Evolutionary conservation across 2,329 filamentous ascomycete genomes (phyloP).

Genomic region (Helminthosporium solani): DNA sequence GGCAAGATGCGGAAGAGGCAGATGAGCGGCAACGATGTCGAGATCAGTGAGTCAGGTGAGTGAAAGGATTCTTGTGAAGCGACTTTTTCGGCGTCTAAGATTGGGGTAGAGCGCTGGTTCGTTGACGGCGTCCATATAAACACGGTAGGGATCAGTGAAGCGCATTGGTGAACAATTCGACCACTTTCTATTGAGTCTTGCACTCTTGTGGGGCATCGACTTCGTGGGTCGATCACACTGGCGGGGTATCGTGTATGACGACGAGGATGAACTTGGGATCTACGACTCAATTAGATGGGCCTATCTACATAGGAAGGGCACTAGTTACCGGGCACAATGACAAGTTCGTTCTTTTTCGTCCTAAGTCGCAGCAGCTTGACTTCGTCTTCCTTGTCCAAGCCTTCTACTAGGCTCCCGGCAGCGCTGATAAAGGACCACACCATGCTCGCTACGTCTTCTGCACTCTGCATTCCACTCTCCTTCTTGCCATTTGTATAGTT

Average conservation of each 20-base stretch:
- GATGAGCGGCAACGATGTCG: constrained; percentile 75
- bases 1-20: constrained; percentile 72
- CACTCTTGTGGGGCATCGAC: constrained; percentile 10
- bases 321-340: constrained; percentile 67
- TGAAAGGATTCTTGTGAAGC: neutral
- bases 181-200: neutral
- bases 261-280: constrained; percentile 77
- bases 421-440: constrained; percentile 74
- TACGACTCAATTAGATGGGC: constrained; percentile 19
- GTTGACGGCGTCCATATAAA: constrained; percentile 69
- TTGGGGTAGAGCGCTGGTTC: constrained; percentile 63
- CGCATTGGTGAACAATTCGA: constrained; percentile 57
- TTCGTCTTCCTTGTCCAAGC: constrained; percentile 75
- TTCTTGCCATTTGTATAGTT: constrained; percentile 37
- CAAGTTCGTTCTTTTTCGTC: constrained; percentile 82
- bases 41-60: constrained; percentile 54
- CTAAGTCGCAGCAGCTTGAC: constrained; percentile 72
- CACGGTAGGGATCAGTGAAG: constrained; percentile 63
- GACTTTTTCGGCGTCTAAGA: constrained; percentile 8
- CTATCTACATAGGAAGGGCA: neutral
- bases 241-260: constrained; percentile 78
- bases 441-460: constrained; percentile 72
- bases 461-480: constrained; percentile 56
- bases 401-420: constrained; percentile 68
- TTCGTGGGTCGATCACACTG: constrained; percentile 58